Evolutionary conservation across 169 alveolate genomes (phyloP), one percentile per base, ranked within the genome.

Genomic region (Plasmodium chabaudi): DNA sequence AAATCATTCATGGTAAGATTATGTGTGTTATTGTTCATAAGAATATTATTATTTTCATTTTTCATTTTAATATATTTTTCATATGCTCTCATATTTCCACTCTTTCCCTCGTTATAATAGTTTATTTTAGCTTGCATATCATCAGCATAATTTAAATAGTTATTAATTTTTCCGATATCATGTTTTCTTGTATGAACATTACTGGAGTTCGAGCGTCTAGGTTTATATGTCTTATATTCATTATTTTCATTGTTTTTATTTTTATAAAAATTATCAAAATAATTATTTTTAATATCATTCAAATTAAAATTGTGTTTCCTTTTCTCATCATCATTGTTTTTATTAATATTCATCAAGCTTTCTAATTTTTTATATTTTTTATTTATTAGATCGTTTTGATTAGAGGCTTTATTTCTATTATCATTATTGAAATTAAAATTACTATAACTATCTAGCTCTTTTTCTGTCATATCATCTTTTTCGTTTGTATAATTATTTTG

Each of bases 131-230:
- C 79, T 59, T 79, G 72, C 15, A 79, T 79, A 60, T 79, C 89
- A 53, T 79, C 89, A 15, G 73, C 82, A 47, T 79, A 79, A 17
- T 47, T 27, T 55, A 79, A 21, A 67, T 79, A 79, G 53, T 65
- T 79, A 47, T 42, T 67, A 65, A 65, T 56, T 56, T 71, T 67
- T 12, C 46, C 89, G 1, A 9, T 34, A 10, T 57, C 72, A 4
- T 65, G 55, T 65, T 63, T 65, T 25, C 89, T 71, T 10, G 68
- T 27, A 67, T 79, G 27, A 47, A 79, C 89, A 47, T 79, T 79
- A 27, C 82, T 79, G 25, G 89, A 79, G 46, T 39, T 79, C n/a
- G 89, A 79, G 46, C 89, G 89, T 55, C 59, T 65, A 68, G 61
- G 88, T 12, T 79, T 39, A n/a, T 60, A 9, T 53, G 65, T 79